Evolutionary conservation across 805 yeast species (phyloP), one percentile per base, ranked within the genome.

Genomic region (Lachancea sp.): DNA sequence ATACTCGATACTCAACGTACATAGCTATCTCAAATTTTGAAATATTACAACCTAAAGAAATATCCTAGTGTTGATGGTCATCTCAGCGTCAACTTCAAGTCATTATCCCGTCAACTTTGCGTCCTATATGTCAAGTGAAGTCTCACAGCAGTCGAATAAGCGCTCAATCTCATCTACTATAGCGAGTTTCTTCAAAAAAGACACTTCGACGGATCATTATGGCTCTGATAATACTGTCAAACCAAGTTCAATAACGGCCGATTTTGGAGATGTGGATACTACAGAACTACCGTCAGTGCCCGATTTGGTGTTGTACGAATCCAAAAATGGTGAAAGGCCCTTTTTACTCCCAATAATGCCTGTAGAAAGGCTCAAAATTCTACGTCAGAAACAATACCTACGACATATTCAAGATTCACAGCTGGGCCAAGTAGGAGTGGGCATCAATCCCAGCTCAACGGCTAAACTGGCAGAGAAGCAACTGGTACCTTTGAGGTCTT

Each of bases 301-400:
- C 17, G 38, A 36, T 1, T 34, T 53, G 36, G 44, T 54, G 16
- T 36, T 54, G 13, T 53, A 47, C 30, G 57, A 54, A 31, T 40
- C 52, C 1, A 48, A 45, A 20, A 22, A 39, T 11, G 49, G 42
- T 9, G 45, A 32, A n/a, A 52, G 65, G 42, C 67, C 66, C 7
- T 65, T 63, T 2, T 50, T 62, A 19, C 41, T 63, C 32, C 64
- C 66, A 2, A 53, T 63, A 15, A 42, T 59, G 30, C 67, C 67
- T 2, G 36, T 60, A 8, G 65, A 63, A 41, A 45, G 67, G 31
- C 49, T 63, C 40, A 47, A 53, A 38, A 40, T 63, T 32, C 35
- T 63, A 36, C 52, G 63, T 37, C 50, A 53, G 35, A 60, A 52
- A 45, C 67, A 63, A 41, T 46, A 50, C 16, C 39, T 47, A 17